These are phyloP conservation scores for Gentiana straminea DNA, from an alignment of 257 asterid genomes.

Conservation along the genomic window DNA sequence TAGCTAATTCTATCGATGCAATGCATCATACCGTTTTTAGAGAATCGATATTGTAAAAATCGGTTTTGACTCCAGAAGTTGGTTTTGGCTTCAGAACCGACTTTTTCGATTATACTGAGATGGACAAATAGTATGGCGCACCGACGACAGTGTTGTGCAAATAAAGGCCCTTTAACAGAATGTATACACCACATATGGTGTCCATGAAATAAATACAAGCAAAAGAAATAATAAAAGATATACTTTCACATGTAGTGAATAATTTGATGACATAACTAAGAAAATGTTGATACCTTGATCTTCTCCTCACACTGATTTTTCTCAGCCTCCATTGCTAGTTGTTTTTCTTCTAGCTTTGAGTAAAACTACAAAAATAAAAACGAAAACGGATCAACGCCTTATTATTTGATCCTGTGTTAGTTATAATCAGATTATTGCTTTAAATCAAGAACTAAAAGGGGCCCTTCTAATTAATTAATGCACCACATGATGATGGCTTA, in stretches of 20 bases:
- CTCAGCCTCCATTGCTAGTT: slow-evolving; percentile 72
- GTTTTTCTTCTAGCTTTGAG: slow-evolving; percentile 75
- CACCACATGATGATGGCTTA: too few relatives aligned
- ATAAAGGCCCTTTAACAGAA: slow-evolving; percentile 1
- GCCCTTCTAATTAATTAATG: too few relatives aligned
- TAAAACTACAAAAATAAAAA: slow-evolving; percentile 33
- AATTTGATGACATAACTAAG: background rate
- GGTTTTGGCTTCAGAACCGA: too few relatives aligned
- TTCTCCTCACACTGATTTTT: slow-evolving; percentile 55
- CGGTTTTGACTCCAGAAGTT: too few relatives aligned
- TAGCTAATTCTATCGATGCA: too few relatives aligned
- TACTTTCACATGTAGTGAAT: background rate
- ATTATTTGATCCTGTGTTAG: slow-evolving; percentile 3
- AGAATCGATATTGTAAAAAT: too few relatives aligned
- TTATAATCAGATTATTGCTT: background rate
- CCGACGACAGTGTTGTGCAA: too few relatives aligned
- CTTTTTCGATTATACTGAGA: too few relatives aligned
- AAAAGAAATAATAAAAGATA: background rate
- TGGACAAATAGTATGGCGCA: too few relatives aligned
- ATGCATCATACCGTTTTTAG: too few relatives aligned
- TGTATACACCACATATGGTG: background rate
- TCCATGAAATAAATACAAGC: background rate
- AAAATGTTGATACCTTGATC: slow-evolving; percentile 42
- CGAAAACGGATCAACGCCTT: background rate
- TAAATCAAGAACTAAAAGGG: background rate